Evolutionary conservation across 2,329 filamentous ascomycete genomes (phyloP).

Genomic region (Lomentospora prolificans): DNA sequence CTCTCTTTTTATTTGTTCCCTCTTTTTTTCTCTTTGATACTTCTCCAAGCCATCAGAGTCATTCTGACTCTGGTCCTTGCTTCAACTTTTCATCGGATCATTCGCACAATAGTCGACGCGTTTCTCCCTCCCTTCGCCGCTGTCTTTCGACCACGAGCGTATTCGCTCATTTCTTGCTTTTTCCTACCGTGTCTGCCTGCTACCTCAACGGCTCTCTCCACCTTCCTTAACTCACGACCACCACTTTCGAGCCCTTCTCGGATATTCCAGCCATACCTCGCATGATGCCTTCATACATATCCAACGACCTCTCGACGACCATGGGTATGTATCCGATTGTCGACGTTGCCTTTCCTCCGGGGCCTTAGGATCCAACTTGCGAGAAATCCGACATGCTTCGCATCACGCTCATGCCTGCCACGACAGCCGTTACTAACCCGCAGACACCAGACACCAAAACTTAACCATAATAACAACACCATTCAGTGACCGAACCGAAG

Average conservation of each 20-base stretch:
- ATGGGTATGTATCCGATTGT: constrained; percentile 1
- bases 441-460: background rate
- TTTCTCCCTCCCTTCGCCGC: too few species aligned
- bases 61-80: background rate
- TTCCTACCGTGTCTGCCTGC: too few species aligned
- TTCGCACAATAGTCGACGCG: too few species aligned
- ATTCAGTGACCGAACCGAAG: background rate
- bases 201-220: too few species aligned
- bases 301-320: background rate
- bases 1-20: background rate
- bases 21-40: background rate
- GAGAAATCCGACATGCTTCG: background rate
- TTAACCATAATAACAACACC: background rate
- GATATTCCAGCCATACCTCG: background rate
- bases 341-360: constrained; percentile 1
- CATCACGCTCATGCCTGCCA: background rate
- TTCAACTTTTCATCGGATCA: background rate
- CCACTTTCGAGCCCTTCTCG: background rate
- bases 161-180: too few species aligned
- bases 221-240: background rate
- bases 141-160: too few species aligned
- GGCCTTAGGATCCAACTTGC: background rate
- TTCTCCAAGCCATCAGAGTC: too few species aligned
- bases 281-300: background rate
- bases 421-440: background rate